A percentile compares a stretch with the other conserved stretches of the same genome.
Conservation (phyloP, 805 yeast genomes). For the Peterozyma xylosa region DNA sequence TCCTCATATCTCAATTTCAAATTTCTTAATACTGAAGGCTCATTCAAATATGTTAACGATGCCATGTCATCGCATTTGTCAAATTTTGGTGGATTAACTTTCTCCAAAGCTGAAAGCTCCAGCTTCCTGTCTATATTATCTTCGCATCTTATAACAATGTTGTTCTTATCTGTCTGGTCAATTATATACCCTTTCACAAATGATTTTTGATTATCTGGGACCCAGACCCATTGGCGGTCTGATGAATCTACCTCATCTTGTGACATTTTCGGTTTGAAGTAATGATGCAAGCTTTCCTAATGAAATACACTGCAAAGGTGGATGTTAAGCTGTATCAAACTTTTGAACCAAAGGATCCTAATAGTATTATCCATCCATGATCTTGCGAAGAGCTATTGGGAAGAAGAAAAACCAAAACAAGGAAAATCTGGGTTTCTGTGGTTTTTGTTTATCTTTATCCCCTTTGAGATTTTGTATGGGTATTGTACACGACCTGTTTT, state of each 20-base stretch:
- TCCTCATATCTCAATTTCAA: conserved; percentile 67
- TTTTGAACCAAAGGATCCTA: no score
- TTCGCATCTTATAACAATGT: conserved; percentile 30
- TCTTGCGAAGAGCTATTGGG: no score
- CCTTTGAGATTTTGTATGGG: no score
- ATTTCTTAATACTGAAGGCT: conserved; percentile 90
- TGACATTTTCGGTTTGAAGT: background rate
- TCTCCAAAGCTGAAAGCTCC: conserved; percentile 39
- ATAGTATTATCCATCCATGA: no score
- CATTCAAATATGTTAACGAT: conserved; percentile 86
- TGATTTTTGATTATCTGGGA: conserved; percentile 48
- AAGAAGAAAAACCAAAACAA: no score
- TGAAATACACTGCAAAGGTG: no score
- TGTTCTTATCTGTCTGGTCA: conserved; percentile 25
- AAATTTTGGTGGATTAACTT: conserved; percentile 83
- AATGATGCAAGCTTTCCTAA: no score
- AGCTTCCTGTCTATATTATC: conserved; percentile 31
- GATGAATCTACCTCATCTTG: conserved; percentile 7
- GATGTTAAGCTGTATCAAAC: no score
- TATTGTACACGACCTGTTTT: no score
- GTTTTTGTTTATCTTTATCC: no score
- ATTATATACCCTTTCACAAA: conserved; percentile 57
- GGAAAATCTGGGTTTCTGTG: no score
- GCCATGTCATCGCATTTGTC: conserved; percentile 94
- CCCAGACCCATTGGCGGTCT: conserved; percentile 65